These are phyloP conservation scores for Senna tora DNA, from an alignment of 306 rosid species.

Conservation along the genomic window DNA sequence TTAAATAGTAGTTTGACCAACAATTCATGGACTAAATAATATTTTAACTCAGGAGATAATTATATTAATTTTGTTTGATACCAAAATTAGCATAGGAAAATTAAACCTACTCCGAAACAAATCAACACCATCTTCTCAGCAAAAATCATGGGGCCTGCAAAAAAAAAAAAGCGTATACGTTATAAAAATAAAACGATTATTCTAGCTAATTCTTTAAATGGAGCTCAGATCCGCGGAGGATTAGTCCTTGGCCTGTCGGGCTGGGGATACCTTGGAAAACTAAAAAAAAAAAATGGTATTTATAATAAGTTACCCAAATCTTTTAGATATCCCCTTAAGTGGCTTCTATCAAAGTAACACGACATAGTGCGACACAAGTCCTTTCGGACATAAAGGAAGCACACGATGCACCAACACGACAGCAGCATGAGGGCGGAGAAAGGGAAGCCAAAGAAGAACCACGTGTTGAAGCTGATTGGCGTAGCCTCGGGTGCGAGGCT, in stretches of 20 bases:
- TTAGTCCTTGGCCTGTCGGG: no score
- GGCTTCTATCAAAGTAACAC: conserved; percentile 64
- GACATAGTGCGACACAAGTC: conserved; percentile 59
- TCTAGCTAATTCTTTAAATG: no score
- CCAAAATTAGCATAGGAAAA: neutral
- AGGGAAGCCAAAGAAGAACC: conserved; percentile 77
- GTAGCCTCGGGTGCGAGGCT: conserved; percentile 59
- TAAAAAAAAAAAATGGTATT: no score
- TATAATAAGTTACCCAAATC: no score
- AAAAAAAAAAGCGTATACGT: no score
- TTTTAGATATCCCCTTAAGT: conserved; percentile 72
- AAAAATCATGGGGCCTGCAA: conserved; percentile 79
- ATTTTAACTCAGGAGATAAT: neutral
- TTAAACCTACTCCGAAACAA: conserved; percentile 70
- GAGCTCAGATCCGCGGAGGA: no score
- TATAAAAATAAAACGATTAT: no score
- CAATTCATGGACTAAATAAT: no score
- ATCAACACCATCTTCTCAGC: conserved; percentile 87
- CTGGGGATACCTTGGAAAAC: no score
- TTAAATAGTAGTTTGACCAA: no score
- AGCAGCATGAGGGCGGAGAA: conserved; percentile 55
- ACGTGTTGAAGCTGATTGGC: conserved; percentile 72
- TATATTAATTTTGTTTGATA: no score
- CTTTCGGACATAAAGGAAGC: conserved; percentile 56
- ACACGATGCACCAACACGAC: conserved; percentile 61